A percentile compares a stretch with the other conserved stretches of the same genome.
These are phyloP conservation scores for Acer negundo DNA, from an alignment of 345 rosid genomes.

Conservation along the genomic window DNA sequence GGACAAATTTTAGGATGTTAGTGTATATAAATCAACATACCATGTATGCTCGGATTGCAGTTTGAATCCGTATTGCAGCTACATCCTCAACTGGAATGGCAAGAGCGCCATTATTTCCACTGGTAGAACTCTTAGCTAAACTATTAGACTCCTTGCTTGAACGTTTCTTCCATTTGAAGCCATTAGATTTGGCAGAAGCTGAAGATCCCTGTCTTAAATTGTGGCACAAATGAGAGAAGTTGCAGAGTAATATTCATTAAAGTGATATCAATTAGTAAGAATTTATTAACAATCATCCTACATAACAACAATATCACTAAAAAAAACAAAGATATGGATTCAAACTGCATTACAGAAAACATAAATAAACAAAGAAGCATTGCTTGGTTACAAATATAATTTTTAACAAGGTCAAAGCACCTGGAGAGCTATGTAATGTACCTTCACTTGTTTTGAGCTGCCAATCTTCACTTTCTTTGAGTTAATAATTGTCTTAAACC, in stretches of 20 bases:
- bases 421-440: conserved; percentile 27
- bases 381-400: conserved; percentile 11
- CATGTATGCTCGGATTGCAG: conserved; percentile 76
- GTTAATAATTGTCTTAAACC: conserved; percentile 74
- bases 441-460: conserved; percentile 51
- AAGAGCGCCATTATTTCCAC: conserved; percentile 27
- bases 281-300: too few species aligned
- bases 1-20: background rate
- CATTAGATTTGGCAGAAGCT: conserved; percentile 55
- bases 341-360: background rate
- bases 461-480: conserved; percentile 59
- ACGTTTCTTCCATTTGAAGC: conserved; percentile 58
- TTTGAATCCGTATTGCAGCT: conserved; percentile 71
- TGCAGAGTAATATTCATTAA: background rate
- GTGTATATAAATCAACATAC: conserved; percentile 31
- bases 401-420: background rate
- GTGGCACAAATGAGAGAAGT: conserved; percentile 7
- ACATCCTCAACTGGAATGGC: conserved; percentile 50
- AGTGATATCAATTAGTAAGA: background rate
- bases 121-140: conserved; percentile 19
- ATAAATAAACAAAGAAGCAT: background rate
- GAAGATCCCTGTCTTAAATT: conserved; percentile 48
- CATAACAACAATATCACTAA: too few species aligned
- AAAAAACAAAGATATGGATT: too few species aligned
- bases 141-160: conserved; percentile 29